These are phyloP conservation scores for Sisymbrium altissimum DNA, from an alignment of 345 rosid genomes.

Conservation along the genomic window DNA sequence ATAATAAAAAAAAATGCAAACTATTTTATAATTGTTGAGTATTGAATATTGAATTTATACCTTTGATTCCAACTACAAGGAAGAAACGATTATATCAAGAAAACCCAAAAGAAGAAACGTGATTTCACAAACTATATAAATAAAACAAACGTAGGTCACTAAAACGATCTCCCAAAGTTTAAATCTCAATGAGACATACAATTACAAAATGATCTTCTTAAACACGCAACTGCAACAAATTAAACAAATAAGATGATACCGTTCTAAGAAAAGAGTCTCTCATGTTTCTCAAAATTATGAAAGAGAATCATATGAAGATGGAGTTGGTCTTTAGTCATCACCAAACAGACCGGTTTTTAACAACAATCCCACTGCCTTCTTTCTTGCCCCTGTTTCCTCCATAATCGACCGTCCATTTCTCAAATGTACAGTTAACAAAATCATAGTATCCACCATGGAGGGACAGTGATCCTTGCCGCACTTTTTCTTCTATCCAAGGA, in stretches of 20 bases:
- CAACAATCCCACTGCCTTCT: constrained; percentile 41
- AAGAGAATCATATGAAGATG: constrained; percentile 1
- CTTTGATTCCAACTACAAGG: background rate
- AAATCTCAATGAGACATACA: background rate
- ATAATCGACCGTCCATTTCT: constrained; percentile 95
- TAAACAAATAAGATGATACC: background rate
- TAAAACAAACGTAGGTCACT: background rate
- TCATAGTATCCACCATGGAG: constrained; percentile 93
- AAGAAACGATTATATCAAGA: background rate
- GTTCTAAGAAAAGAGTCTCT: background rate
- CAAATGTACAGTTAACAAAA: constrained; percentile 74
- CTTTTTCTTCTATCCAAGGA: constrained; percentile 94
- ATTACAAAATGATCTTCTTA: background rate
- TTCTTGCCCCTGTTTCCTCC: constrained; percentile 40
- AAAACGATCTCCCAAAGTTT: background rate
- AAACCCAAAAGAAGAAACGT: background rate
- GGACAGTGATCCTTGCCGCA: constrained; percentile 49
- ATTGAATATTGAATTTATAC: background rate
- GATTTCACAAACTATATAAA: background rate
- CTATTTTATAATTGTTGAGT: background rate
- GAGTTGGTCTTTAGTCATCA: constrained; percentile 29
- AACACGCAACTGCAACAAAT: constrained; percentile 19
- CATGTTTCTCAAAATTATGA: constrained; percentile 15
- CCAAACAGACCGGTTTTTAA: constrained; percentile 64
- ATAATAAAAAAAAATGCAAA: background rate